Evolutionary conservation across 306 rosid species (phyloP), one percentile per base, ranked within the genome.

Genomic region (Lithocarpus polystachyus): DNA sequence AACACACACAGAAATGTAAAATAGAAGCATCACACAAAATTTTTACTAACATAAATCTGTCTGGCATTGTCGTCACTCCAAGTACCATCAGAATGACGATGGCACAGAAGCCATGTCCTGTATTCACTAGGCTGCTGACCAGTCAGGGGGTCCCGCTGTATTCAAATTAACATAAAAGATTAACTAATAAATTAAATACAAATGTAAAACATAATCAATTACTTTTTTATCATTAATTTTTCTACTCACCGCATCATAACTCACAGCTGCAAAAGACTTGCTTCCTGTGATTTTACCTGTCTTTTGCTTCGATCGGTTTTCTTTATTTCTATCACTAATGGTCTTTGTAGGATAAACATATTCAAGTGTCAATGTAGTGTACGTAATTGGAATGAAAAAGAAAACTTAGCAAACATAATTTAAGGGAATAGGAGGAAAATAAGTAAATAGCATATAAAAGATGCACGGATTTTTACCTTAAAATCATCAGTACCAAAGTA

Each of bases 281-380:
- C 72, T 68, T 48, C 72, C 72, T 1, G 72, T 68, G 72, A 68
- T 68, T 68, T 68, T 68, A 18, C 72, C 72, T 6, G 72, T 68
- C 72, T 68, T 68, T 68, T 68, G 72, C 52, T 35, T 68, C 10
- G 72, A n/a, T 35, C 72, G 72, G 13, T 68, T 68, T 68, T 68
- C 72, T 68, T 68, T 68, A n/a, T 68, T 68, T 68, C 72, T 68
- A 68, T 68, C 72, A 68, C 72, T 68, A 35, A 68, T 28, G 14
- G 72, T 37, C 72, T 68, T 18, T 8, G 4, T 35, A 68, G 72
- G 52, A 68, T 35, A 48, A 68, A 19, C 24, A 33, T 33, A 33
- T n/a, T 9, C 31, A 68, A 14, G 52, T 33, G 52, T 68, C 2
- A 35, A 35, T 35, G 72, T 14, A n/a, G n/a, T 67, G 26, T 68